Conservation (phyloP, 1,284 basidiomycete species). For the Bondarzewia mesenterica region DNA sequence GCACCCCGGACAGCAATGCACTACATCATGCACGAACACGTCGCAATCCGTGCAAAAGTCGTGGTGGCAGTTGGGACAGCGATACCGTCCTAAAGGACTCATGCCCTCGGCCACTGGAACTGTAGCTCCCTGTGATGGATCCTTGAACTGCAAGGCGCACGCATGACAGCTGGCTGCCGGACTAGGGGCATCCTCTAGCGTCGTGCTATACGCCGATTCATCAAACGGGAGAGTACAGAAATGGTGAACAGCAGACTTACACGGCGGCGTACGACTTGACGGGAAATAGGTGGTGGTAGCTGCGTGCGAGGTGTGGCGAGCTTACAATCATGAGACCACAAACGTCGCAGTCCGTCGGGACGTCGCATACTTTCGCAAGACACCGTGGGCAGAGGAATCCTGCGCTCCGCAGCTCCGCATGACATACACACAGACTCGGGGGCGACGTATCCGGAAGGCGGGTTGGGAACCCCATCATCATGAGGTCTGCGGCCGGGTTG, state of each 20-base stretch:
- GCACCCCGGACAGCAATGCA: slow-evolving; percentile 51
- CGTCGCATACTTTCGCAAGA: slow-evolving; percentile 89
- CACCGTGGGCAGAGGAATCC: slow-evolving; percentile 97
- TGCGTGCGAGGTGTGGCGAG: slow-evolving; percentile 92
- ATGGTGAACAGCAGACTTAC: slow-evolving; percentile 40
- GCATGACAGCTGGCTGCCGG: slow-evolving; percentile 51
- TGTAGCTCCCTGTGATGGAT: slow-evolving; percentile 25
- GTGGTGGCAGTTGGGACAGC: slow-evolving; percentile 48
- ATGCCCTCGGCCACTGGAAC: slow-evolving; percentile 50
- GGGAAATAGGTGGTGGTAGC: slow-evolving; percentile 92
- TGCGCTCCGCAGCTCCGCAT: slow-evolving; percentile 81
- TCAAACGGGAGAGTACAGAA: background rate
- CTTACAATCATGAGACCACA: slow-evolving; percentile 98
- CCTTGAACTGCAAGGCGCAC: slow-evolving; percentile 60
- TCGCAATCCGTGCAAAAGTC: slow-evolving; percentile 61
- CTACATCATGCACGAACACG: slow-evolving; percentile 52
- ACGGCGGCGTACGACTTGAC: slow-evolving; percentile 75
- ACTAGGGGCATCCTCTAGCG: slow-evolving; percentile 28
- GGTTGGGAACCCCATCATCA: slow-evolving; percentile 99
- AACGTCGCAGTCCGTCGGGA: slow-evolving; percentile 96
- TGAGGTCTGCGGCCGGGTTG: slow-evolving; percentile 78
- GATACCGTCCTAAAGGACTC: slow-evolving; percentile 74
- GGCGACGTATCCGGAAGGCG: slow-evolving; percentile 79
- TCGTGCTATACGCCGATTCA: too few relatives aligned
- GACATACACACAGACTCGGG: slow-evolving; percentile 86